Percentiles rank a stretch among this genome's conserved stretches.
Evolutionary conservation across 352 stramenopile species (phyloP).

Genomic region (Phytophthora chlamydospora): DNA sequence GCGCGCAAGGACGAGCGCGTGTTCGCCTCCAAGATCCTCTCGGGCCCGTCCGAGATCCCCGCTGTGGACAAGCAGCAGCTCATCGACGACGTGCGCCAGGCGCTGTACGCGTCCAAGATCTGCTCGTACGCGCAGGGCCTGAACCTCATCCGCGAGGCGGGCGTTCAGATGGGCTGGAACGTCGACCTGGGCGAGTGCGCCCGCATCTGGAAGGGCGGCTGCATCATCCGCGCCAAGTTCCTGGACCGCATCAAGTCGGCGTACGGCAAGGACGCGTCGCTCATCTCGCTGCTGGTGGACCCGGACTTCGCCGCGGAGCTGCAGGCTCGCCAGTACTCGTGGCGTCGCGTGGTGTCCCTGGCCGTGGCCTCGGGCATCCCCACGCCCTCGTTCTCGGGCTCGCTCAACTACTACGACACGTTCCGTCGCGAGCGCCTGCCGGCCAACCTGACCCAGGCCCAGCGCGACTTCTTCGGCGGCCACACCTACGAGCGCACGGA

Average conservation of each 20-base stretch:
- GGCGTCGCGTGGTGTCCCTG: conserved; percentile 96
- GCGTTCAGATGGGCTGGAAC: conserved; percentile 96
- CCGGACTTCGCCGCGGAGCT: conserved; percentile 96
- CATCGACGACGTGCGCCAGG: conserved; percentile 96
- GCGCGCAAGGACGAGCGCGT: conserved; percentile 96
- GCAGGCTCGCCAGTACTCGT: conserved; percentile 95
- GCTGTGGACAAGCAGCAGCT: conserved; percentile 94
- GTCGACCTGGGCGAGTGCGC: conserved; percentile 97
- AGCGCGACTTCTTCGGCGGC: conserved; percentile 99
- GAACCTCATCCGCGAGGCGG: conserved; percentile 94
- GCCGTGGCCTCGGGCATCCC: conserved; percentile 95
- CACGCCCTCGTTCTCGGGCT: conserved; percentile 91
- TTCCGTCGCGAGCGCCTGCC: conserved; percentile 96
- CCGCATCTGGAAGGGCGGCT: conserved; percentile 99
- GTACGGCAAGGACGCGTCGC: conserved; percentile 90
- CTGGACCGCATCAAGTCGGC: conserved; percentile 98
- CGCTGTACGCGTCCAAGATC: conserved; percentile 99
- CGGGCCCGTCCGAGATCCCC: conserved; percentile 93
- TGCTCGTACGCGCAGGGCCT: conserved; percentile 98
- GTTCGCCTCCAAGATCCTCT: conserved; percentile 93
- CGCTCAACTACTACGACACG: conserved; percentile 98
- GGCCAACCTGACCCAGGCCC: conserved; percentile 98
- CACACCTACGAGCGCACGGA: conserved; percentile 98
- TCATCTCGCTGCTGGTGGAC: conserved; percentile 98
- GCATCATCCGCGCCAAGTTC: conserved; percentile 98